These are phyloP conservation scores for Alternaria sp. DNA, from an alignment of 2,329 filamentous ascomycete genomes.

Conservation along the genomic window DNA sequence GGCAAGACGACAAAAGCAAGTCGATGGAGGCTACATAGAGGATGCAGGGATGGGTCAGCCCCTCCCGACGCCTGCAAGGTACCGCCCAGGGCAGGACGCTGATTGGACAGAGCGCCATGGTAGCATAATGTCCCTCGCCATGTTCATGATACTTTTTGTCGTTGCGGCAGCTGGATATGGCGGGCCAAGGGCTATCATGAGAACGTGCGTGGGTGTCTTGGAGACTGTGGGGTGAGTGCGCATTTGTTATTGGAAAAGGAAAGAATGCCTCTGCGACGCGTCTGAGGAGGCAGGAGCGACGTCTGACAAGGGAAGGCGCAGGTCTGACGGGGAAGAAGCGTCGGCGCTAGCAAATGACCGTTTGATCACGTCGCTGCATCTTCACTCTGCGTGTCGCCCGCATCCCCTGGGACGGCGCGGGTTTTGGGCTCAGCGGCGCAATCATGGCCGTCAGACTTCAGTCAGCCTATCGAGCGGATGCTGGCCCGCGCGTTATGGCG, in stretches of 20 bases:
- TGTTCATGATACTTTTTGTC: conserved; percentile 21
- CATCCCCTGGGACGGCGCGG: conserved; percentile 29
- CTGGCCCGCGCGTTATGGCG: conserved; percentile 25
- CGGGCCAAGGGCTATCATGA: conserved; percentile 15
- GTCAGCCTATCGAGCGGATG: conserved; percentile 16
- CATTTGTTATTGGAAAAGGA: conserved; percentile 7
- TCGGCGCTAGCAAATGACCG: conserved; percentile 16
- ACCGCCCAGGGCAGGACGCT: conserved; percentile 22
- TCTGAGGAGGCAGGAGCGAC: conserved; percentile 19
- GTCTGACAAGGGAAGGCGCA: not conserved
- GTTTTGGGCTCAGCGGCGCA: conserved; percentile 21
- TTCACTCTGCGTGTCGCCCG: conserved; percentile 3
- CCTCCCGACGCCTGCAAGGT: conserved; percentile 27
- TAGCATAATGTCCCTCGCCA: conserved; percentile 16
- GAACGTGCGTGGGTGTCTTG: conserved; percentile 9
- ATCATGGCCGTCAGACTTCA: conserved; percentile 1
- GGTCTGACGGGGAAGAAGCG: conserved; percentile 4
- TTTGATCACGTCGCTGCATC: conserved; percentile 11
- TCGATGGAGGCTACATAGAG: conserved; percentile 1
- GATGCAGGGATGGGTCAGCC: conserved; percentile 17
- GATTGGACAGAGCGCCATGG: conserved; percentile 24
- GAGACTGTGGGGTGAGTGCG: conserved; percentile 15
- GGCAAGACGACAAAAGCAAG: conserved; percentile 5
- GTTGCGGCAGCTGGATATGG: conserved; percentile 23
- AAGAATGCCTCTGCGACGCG: conserved; percentile 18